Conservation (phyloP, 345 rosid genomes). For the Garcia nutans region DNA sequence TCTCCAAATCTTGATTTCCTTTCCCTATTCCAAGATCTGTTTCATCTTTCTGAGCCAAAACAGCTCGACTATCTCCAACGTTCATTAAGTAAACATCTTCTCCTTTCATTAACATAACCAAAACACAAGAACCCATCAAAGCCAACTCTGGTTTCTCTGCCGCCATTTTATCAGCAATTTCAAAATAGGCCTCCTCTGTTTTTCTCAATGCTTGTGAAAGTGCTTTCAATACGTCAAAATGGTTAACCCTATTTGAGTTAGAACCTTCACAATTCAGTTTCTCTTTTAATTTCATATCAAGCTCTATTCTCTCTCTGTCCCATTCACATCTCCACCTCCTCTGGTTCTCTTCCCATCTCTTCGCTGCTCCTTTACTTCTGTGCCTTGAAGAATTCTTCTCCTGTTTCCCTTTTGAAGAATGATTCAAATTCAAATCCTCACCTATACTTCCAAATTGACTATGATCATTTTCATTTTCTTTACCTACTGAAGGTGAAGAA, state of each 20-base stretch:
- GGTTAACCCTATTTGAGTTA: conserved; percentile 29
- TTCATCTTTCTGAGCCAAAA: conserved; percentile 53
- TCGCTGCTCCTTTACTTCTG: conserved; percentile 14
- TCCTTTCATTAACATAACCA: conserved; percentile 82
- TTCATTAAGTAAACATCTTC: conserved; percentile 91
- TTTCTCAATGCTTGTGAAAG: conserved; percentile 57
- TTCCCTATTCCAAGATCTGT: conserved; percentile 41
- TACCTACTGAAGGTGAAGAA: not conserved
- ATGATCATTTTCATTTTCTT: not conserved
- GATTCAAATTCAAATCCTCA: not conserved
- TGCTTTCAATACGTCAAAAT: conserved; percentile 59
- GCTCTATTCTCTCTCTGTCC: conserved; percentile 67
- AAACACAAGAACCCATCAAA: conserved; percentile 91
- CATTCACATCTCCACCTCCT: conserved; percentile 72
- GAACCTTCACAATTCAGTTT: conserved; percentile 37
- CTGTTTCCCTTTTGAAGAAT: conserved; percentile 12
- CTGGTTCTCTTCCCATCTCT: conserved; percentile 63
- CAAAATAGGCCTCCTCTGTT: conserved; percentile 70
- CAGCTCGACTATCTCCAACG: conserved; percentile 88
- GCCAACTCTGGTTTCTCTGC: conserved; percentile 80
- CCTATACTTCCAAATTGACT: not conserved
- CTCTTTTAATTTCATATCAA: conserved; percentile 65
- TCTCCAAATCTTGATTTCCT: conserved; percentile 65
- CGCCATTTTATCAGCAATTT: conserved; percentile 58
- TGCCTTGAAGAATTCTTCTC: conserved; percentile 8